Conservation (phyloP, 352 stramenopile species). For the Phytophthora europaea region DNA sequence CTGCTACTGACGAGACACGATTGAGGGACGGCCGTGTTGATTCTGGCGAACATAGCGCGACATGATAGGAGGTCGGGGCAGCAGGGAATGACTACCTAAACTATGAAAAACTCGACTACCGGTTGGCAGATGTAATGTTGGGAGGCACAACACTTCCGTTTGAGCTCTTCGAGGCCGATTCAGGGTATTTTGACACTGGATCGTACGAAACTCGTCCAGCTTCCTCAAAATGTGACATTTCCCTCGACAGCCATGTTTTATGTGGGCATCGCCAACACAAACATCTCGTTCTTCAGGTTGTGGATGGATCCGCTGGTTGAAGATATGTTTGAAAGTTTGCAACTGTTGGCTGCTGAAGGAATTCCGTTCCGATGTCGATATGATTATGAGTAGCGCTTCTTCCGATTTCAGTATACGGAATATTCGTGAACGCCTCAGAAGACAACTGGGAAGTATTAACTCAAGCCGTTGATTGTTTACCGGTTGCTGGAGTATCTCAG, state of each 20-base stretch:
- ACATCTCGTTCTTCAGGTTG: background rate
- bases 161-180: background rate
- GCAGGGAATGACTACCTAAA: background rate
- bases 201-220: background rate
- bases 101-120: background rate
- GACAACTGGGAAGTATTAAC: background rate
- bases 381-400: background rate
- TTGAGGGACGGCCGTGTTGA: background rate
- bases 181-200: background rate
- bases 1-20: background rate
- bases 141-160: too few species aligned
- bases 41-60: background rate
- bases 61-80: background rate
- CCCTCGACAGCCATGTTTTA: background rate
- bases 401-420: background rate
- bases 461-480: background rate
- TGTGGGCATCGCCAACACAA: background rate
- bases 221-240: background rate
- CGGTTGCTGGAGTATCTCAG: background rate
- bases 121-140: background rate
- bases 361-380: background rate
- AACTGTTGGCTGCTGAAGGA: background rate
- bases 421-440: background rate
- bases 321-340: background rate
- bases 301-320: slow-evolving; percentile 2